Base-by-base conservation (phyloP, 2,329 filamentous ascomycete genomes). In the Botrytis cinerea region DNA sequence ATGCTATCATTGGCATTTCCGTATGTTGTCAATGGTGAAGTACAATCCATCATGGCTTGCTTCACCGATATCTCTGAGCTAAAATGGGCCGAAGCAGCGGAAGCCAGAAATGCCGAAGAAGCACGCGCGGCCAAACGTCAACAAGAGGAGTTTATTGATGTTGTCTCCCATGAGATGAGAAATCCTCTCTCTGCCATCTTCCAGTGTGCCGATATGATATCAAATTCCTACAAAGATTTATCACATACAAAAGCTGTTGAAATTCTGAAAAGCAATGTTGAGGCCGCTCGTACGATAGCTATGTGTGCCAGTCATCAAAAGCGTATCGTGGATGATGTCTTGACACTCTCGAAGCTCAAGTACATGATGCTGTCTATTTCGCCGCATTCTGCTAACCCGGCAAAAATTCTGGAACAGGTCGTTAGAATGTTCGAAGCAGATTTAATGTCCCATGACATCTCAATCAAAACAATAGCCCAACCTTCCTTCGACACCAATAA, bases 61-160 rank as follows among this genome's bases (percentile, higher is more conserved):
- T 77, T 75, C n/a, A 78, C 77, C 5, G 80, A 80, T 71, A 75
- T 81, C 18, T 80, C 78, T 22, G 73, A 77, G 22, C 75, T 79
- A 22, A 79, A 77, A 67, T 80, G 78, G 79, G 78, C 77, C 1
- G 76, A 79, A 69, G 72, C 74, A 35, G 74, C 75, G 2, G 78
- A 81, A 67, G 78, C 84, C 83, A 73, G 88, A 84, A 79, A 86
- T 86, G 78, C 79, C 8, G 68, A 72, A 70, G 86, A 89, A 73
- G 88, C 88, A 1, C 85, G 89, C 43, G 87, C 88, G 78, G 87
- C 87, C 35, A 89, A 88, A 78, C 84, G 90, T 5, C 91, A 93
- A 79, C 93, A 95, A 80, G 92, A 95, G 78, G 92, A 92, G 76
- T 95, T 94, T 77, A 93, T 95, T 78, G 92, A 94, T 81, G 93